Base-by-base conservation (phyloP, 164 flowering plant genomes). In the Cinnamomum chago region DNA sequence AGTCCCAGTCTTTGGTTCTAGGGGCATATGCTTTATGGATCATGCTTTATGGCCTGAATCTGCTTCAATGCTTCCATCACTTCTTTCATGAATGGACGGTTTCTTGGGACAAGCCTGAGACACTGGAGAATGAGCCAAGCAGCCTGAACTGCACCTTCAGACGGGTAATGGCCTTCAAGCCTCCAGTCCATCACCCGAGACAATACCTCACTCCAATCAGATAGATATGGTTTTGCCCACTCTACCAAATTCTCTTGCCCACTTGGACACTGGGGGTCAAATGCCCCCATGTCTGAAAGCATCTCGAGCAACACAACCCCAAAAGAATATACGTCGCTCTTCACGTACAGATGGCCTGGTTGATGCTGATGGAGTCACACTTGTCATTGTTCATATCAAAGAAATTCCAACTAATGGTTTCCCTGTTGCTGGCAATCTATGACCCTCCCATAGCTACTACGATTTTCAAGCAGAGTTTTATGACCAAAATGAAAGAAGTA, bases 271-370 rank as follows among this genome's bases (percentile, higher is more conserved):
- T 79, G 85, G 27, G 82, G 66, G 76, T 94, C 98, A 1, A 87
- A 79, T 52, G 93, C 94, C 11, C 91, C 84, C 65, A 83, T 73
- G n/a, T 94, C 95, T 1, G 94, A 88, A 12, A 94, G 73, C 67
- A 92, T 86, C 82, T 94, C 98, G 3, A 90, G 84, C 74, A 94
- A 74, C 2, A 94, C 93, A 24, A 94, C 95, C 0, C 98, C 98
- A 73, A 92, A 94, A 9, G 91, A 92, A 69, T 92, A 94, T 3
- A 92, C 94, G 65, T 94, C 98, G 14, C 97, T 94, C 84, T 90
- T 94, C 58, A 94, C 88, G 47, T 94, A 92, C 78, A 94, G 74
- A 84, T 92, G 97, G 12, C 98, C 98, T 90, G 90, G 65, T 70
- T 58, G 52, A 68, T 18, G 25, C 4, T 25, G 17, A 67, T 15